Conservation (phyloP, 1,284 basidiomycete genomes). For the Athelia sp. region DNA sequence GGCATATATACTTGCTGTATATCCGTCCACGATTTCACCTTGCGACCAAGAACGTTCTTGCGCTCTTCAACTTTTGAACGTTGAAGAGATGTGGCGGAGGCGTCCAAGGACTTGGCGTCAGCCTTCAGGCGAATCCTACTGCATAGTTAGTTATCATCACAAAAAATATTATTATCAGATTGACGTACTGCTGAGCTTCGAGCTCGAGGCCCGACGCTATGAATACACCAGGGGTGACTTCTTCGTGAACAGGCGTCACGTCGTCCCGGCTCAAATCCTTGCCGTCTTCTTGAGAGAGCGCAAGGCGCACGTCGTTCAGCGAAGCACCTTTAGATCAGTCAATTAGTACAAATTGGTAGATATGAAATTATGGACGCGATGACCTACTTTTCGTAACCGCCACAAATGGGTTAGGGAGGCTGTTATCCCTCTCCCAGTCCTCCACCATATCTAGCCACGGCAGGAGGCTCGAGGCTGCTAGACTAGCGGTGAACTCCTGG, state of each 20-base stretch:
- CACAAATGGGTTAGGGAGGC: neutral
- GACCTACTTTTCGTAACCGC: neutral
- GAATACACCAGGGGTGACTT: neutral
- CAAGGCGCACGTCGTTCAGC: neutral
- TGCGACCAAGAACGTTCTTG: neutral
- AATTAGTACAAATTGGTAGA: neutral
- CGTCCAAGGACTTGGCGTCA: neutral
- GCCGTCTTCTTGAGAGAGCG: neutral
- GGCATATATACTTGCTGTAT: constrained; percentile 11
- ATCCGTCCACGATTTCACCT: constrained; percentile 1
- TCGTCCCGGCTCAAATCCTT: neutral
- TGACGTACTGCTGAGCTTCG: neutral
- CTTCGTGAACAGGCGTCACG: neutral
- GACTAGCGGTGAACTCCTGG: neutral
- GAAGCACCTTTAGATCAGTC: neutral
- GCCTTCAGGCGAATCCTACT: constrained; percentile 7
- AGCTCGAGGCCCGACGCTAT: neutral
- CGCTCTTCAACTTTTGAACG: neutral
- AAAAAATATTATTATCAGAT: neutral
- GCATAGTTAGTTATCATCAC: neutral
- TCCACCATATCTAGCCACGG: neutral
- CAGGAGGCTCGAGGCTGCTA: neutral
- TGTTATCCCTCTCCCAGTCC: neutral
- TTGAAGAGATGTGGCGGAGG: constrained; percentile 6
- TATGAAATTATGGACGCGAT: neutral